Percentiles rank a stretch among this genome's conserved stretches.
These are phyloP conservation scores for Boletus subparvulus DNA, from an alignment of 768 basidiomycete genomes.

Conservation along the genomic window DNA sequence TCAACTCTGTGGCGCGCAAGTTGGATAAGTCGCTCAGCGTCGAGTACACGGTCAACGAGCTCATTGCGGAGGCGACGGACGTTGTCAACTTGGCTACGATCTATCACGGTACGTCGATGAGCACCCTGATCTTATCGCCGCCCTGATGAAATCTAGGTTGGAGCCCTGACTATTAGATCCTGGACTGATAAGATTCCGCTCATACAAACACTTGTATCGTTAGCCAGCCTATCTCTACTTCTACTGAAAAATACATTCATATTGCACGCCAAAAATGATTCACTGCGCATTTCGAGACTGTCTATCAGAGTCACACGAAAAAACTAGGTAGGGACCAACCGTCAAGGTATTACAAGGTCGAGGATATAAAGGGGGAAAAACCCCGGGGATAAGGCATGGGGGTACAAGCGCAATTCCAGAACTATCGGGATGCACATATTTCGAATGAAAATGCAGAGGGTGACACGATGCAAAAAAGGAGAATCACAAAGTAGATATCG, in stretches of 20 bases:
- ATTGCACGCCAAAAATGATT: conserved; percentile 12
- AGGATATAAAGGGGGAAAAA: conserved; percentile 26
- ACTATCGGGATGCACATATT: conserved; percentile 14
- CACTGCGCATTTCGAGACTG: conserved; percentile 18
- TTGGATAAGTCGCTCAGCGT: conserved; percentile 84
- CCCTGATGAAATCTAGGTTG: conserved; percentile 36
- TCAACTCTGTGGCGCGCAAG: conserved; percentile 78
- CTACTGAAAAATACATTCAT: conserved; percentile 11
- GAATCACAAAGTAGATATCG: conserved; percentile 14
- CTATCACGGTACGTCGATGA: conserved; percentile 57
- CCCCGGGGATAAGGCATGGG: conserved; percentile 10
- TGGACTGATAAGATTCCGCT: not conserved
- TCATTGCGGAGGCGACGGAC: conserved; percentile 88
- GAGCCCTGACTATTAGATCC: conserved; percentile 38
- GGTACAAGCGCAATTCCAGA: conserved; percentile 16
- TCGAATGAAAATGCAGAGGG: conserved; percentile 20
- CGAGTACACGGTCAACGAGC: conserved; percentile 90
- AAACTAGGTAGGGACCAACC: conserved; percentile 13
- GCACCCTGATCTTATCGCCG: not conserved
- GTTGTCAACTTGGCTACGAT: conserved; percentile 73
- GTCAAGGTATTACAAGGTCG: conserved; percentile 31
- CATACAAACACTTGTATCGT: not conserved
- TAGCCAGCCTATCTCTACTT: conserved; percentile 7
- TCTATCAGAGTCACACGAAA: conserved; percentile 24
- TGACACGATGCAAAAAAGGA: conserved; percentile 17